Evolutionary conservation across 2,329 filamentous ascomycete species (phyloP).

Genomic region (Pseudogymnoascus sp.): DNA sequence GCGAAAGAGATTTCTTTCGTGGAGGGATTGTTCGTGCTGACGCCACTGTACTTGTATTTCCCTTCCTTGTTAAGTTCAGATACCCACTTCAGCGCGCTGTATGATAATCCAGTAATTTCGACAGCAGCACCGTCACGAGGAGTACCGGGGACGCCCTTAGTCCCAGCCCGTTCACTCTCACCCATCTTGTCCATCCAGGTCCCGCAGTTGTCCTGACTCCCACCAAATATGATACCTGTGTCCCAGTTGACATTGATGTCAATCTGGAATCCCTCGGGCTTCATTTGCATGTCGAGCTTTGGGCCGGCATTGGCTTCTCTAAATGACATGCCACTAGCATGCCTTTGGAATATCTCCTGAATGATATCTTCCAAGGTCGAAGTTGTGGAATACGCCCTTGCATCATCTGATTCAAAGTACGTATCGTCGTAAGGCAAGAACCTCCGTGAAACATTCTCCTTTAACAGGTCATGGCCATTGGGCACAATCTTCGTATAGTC

Average conservation of each 20-base stretch:
- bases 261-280: conserved; percentile 82
- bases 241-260: conserved; percentile 87
- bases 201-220: conserved; percentile 89
- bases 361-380: conserved; percentile 84
- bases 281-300: conserved; percentile 87
- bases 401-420: conserved; percentile 78
- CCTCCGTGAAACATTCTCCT: conserved; percentile 70
- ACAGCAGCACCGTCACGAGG: conserved; percentile 91
- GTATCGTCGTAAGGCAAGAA: conserved; percentile 95
- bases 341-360: conserved; percentile 86
- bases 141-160: conserved; percentile 91
- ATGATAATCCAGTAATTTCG: conserved; percentile 89
- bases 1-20: conserved; percentile 56
- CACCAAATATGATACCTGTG: conserved; percentile 86
- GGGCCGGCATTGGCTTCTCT: conserved; percentile 90
- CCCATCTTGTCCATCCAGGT: conserved; percentile 99
- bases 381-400: conserved; percentile 75
- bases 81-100: conserved; percentile 83
- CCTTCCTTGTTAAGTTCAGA: conserved; percentile 58
- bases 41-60: conserved; percentile 65
- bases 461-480: conserved; percentile 64
- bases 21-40: conserved; percentile 55
- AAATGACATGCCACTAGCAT: conserved; percentile 86
- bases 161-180: conserved; percentile 85
- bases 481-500: conserved; percentile 82